Evolutionary conservation across 306 rosid genomes (phyloP).

Genomic region (Pachyrhizus erosus): DNA sequence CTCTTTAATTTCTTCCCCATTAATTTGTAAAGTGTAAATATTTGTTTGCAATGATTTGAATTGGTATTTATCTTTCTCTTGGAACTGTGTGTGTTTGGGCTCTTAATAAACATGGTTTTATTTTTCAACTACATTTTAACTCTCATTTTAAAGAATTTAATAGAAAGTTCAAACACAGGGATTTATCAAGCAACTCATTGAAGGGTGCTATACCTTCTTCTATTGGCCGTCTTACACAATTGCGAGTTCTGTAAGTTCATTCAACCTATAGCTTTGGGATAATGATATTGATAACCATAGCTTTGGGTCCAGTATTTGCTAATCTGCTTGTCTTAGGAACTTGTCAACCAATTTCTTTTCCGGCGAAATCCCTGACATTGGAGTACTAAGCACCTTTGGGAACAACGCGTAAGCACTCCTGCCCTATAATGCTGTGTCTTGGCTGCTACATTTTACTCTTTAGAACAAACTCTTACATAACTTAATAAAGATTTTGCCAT

Average conservation of each 20-base stretch:
- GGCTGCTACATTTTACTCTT: not conserved
- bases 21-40: not conserved
- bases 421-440: not conserved
- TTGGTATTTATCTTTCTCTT: not conserved
- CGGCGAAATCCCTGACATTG: slow-evolving; percentile 95
- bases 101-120: not conserved
- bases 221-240: slow-evolving; percentile 76
- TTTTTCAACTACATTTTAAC: not conserved
- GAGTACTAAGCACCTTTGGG: slow-evolving; percentile 86
- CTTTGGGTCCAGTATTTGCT: slow-evolving; percentile 3
- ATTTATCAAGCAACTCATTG: slow-evolving; percentile 83
- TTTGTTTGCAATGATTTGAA: not conserved
- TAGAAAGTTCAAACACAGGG: slow-evolving; percentile 55
- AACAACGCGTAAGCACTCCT: slow-evolving; percentile 70
- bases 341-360: slow-evolving; percentile 90
- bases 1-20: not conserved
- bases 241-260: slow-evolving; percentile 72
- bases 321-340: slow-evolving; percentile 69
- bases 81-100: not conserved
- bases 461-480: not conserved
- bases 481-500: not conserved
- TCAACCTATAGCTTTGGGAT: not conserved
- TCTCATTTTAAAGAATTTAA: slow-evolving; percentile 27
- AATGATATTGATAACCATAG: slow-evolving; percentile 4
- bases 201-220: slow-evolving; percentile 96